Conservation (phyloP, 2,329 filamentous ascomycete genomes). For the Chaetomium sp. region DNA sequence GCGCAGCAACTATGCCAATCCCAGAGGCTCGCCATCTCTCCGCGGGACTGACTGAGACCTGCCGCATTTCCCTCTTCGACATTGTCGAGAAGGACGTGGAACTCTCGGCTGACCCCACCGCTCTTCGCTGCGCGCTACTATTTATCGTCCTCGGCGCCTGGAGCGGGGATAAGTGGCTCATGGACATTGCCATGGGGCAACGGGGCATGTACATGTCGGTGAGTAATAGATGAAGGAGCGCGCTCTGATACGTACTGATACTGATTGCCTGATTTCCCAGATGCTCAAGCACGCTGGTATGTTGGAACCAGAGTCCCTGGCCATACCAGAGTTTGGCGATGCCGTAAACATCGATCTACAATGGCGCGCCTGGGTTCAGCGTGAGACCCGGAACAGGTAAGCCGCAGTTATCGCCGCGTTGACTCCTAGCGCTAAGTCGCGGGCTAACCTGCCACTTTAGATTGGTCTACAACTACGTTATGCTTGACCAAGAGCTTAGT, state of each 20-base stretch:
- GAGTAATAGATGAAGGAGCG: constrained; percentile 34
- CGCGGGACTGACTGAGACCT: constrained; percentile 68
- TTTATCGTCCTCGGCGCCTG: constrained; percentile 70
- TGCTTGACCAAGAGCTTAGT: constrained; percentile 72
- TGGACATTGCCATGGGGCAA: constrained; percentile 76
- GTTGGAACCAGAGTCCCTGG: constrained; percentile 55
- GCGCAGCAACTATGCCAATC: constrained; percentile 66
- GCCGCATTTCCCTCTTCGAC: constrained; percentile 71
- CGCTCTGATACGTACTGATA: background rate
- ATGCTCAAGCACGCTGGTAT: constrained; percentile 72
- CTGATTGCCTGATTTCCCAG: constrained; percentile 35
- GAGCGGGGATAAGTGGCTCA: constrained; percentile 77
- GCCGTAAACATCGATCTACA: constrained; percentile 50
- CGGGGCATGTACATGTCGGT: constrained; percentile 71
- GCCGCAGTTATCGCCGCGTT: constrained; percentile 29
- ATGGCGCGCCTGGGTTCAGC: constrained; percentile 67
- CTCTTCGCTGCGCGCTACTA: constrained; percentile 66
- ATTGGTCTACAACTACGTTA: constrained; percentile 74
- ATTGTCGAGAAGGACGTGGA: constrained; percentile 72
- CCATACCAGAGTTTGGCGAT: constrained; percentile 48
- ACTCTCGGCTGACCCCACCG: constrained; percentile 65
- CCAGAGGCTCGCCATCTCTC: constrained; percentile 66
- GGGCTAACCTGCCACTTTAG: constrained; percentile 44
- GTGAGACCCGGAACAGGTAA: constrained; percentile 65
- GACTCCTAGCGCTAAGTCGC: background rate